Conservation (phyloP, 768 basidiomycete species). For the Trametes gibbosa region DNA sequence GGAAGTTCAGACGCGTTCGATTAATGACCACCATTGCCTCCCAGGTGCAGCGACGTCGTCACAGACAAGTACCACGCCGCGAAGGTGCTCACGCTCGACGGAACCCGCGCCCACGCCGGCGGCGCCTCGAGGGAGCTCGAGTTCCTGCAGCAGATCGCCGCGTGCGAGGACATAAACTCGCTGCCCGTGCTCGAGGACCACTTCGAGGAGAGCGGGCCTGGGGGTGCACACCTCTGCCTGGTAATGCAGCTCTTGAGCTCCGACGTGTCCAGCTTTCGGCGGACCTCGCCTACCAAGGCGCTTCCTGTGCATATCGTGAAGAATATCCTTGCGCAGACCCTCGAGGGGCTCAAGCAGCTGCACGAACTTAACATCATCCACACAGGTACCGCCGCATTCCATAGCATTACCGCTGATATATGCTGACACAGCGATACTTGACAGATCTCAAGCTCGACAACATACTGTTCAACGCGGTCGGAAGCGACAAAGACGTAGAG, state of each 20-base stretch:
- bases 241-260: conserved; percentile 21
- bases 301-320: conserved; percentile 20
- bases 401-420: background rate
- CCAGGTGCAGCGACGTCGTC: background rate
- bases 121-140: conserved; percentile 17
- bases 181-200: conserved; percentile 23
- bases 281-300: conserved; percentile 19
- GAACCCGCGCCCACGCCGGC: conserved; percentile 8
- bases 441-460: conserved; percentile 30
- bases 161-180: conserved; percentile 1
- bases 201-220: conserved; percentile 16
- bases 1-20: background rate
- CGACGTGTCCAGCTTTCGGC: conserved; percentile 22
- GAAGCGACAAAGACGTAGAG: conserved; percentile 7
- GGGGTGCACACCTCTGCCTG: conserved; percentile 26
- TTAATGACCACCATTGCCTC: background rate
- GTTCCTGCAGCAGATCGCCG: conserved; percentile 20
- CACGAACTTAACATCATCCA: conserved; percentile 24
- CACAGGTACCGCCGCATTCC: conserved; percentile 17
- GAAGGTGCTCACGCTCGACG: conserved; percentile 26
- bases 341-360: conserved; percentile 17
- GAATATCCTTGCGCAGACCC: conserved; percentile 16
- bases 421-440: background rate
- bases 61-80: conserved; percentile 21
- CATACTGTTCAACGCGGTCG: conserved; percentile 23